Conservation (phyloP, 306 rosid species). For the Argentina anserina region DNA sequence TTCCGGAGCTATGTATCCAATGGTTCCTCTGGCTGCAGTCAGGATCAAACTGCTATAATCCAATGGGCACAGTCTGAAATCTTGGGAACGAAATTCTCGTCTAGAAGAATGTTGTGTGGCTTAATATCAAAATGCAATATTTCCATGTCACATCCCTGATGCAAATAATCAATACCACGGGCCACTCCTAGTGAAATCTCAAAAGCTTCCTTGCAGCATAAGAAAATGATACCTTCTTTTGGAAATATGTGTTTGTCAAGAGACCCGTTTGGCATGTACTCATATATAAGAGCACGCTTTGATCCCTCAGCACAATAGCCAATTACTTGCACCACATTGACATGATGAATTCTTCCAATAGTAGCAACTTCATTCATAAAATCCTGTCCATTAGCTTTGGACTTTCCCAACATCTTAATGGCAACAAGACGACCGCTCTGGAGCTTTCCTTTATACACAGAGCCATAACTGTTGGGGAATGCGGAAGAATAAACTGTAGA, state of each 20-base stretch:
- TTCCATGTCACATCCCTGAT: constrained; percentile 9
- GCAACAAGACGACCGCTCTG: neutral
- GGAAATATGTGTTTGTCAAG: constrained; percentile 8
- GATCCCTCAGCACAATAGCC: neutral
- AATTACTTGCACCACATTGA: neutral
- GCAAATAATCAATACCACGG: neutral
- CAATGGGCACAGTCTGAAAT: neutral
- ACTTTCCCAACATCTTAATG: neutral
- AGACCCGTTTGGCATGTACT: constrained; percentile 1
- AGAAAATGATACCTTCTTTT: neutral
- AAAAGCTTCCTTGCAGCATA: neutral
- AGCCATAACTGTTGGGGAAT: too few species aligned
- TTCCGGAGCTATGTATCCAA: constrained; percentile 2
- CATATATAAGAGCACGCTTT: constrained; percentile 4
- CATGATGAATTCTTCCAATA: neutral
- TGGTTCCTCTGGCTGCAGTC: neutral
- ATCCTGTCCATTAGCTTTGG: neutral
- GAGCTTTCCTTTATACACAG: constrained; percentile 8
- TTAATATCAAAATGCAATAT: constrained; percentile 15
- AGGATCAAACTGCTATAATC: neutral
- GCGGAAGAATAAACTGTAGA: too few species aligned
- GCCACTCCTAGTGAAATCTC: constrained; percentile 2
- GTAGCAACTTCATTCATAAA: constrained; percentile 8
- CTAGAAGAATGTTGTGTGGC: constrained; percentile 10
- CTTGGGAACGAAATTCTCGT: neutral